phyloP scores from a whole-genome alignment of 2,329 filamentous ascomycete genomes.

The Pleochaeta shiraiana region DNA sequence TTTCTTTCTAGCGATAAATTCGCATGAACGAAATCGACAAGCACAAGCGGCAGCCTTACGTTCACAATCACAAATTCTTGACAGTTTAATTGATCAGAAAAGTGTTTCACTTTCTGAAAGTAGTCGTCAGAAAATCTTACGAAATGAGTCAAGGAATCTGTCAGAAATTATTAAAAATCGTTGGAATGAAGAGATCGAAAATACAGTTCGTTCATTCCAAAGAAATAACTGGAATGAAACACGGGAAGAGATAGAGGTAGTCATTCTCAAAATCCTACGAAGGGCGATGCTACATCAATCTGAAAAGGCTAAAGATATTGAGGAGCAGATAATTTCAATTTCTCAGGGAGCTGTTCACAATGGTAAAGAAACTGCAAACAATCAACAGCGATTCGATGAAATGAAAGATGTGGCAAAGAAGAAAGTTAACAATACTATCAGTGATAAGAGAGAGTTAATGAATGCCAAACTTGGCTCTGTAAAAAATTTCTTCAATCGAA shows the following conservation, averaged over 20 bases:
- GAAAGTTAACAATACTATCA: constrained; percentile 9
- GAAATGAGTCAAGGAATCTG: constrained; percentile 31
- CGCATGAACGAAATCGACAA: constrained; percentile 46
- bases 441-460: constrained; percentile 18
- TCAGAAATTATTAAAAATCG: constrained; percentile 49
- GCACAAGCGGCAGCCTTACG: constrained; percentile 33
- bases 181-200: constrained; percentile 56
- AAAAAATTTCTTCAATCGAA: constrained; percentile 17
- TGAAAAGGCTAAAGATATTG: constrained; percentile 14
- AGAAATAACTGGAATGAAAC: constrained; percentile 41
- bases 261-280: constrained; percentile 22
- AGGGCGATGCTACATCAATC: constrained; percentile 13
- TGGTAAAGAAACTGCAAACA: constrained; percentile 19
- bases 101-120: constrained; percentile 27
- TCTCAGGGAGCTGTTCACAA: constrained; percentile 20
- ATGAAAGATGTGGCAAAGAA: constrained; percentile 8
- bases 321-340: constrained; percentile 18
- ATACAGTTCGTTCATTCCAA: constrained; percentile 42
- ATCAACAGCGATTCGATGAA: constrained; percentile 7
- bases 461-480: constrained; percentile 21
- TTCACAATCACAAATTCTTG: constrained; percentile 31
- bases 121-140: constrained; percentile 26
- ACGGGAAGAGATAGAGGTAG: constrained; percentile 33
- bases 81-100: constrained; percentile 25
- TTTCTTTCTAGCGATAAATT: constrained; percentile 47